Percentiles rank a stretch among this genome's conserved stretches.
These are phyloP conservation scores for Lactifluus piperatus DNA, from an alignment of 768 basidiomycete species.

Conservation along the genomic window DNA sequence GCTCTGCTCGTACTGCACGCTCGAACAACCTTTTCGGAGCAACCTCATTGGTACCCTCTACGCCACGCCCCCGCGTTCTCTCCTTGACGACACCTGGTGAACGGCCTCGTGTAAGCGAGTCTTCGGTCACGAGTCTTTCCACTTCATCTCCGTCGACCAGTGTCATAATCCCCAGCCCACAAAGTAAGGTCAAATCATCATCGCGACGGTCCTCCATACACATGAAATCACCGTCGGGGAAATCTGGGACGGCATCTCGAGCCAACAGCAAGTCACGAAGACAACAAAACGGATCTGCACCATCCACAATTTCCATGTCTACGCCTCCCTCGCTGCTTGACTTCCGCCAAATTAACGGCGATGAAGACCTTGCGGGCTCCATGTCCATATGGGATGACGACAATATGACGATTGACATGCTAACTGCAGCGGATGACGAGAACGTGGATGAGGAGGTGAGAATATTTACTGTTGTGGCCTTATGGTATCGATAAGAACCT, in stretches of 20 bases:
- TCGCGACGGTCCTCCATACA: constrained; percentile 17
- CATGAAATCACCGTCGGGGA: constrained; percentile 17
- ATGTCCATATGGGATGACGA: constrained; percentile 42
- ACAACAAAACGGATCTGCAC: constrained; percentile 18
- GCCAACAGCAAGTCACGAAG: constrained; percentile 22
- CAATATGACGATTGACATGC: constrained; percentile 63
- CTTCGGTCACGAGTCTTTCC: constrained; percentile 17
- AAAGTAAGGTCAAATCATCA: constrained; percentile 8
- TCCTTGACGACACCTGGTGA: constrained; percentile 36
- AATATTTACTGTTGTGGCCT: not conserved
- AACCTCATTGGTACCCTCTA: constrained; percentile 20
- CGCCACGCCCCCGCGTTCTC: constrained; percentile 35
- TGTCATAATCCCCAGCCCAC: constrained; percentile 16
- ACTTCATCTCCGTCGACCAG: constrained; percentile 13
- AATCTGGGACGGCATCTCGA: constrained; percentile 21
- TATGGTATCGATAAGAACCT: not conserved
- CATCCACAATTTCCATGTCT: constrained; percentile 8
- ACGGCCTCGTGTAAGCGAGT: constrained; percentile 24
- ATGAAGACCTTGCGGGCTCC: constrained; percentile 22
- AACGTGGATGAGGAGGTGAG: constrained; percentile 65
- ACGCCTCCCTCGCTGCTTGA: constrained; percentile 10
- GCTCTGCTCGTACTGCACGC: constrained; percentile 23
- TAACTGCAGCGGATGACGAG: constrained; percentile 49
- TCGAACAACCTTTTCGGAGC: constrained; percentile 21
- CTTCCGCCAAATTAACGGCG: constrained; percentile 24